Conservation (phyloP, 345 rosid species). For the Eutrema heterophyllum region DNA sequence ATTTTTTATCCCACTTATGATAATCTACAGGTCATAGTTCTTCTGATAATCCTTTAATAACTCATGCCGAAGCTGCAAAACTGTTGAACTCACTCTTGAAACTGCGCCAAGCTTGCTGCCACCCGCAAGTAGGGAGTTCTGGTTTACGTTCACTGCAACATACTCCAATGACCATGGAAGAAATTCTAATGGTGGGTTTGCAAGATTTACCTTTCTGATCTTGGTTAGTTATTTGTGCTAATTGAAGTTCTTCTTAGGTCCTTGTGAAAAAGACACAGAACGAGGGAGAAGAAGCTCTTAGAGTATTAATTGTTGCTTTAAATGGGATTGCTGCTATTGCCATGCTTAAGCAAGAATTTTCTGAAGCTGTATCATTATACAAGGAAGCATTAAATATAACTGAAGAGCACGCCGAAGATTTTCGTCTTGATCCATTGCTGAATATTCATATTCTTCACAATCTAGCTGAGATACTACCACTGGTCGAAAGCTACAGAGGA, state of each 20-base stretch:
- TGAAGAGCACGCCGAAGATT: conserved; percentile 69
- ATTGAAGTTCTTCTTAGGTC: conserved; percentile 45
- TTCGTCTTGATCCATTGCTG: conserved; percentile 83
- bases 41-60: conserved; percentile 55
- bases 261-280: conserved; percentile 86
- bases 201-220: conserved; percentile 8
- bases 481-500: conserved; percentile 29
- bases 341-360: conserved; percentile 60
- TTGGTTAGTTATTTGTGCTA: conserved; percentile 15
- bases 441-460: conserved; percentile 92
- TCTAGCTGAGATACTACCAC: conserved; percentile 65
- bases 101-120: conserved; percentile 99
- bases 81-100: conserved; percentile 85
- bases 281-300: conserved; percentile 94
- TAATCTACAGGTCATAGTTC: conserved; percentile 41
- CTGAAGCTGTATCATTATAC: conserved; percentile 66
- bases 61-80: conserved; percentile 82
- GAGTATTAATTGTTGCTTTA: conserved; percentile 77
- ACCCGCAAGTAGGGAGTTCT: conserved; percentile 98
- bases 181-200: conserved; percentile 64
- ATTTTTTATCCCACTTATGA: not conserved
- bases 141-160: conserved; percentile 91
- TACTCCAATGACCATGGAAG: conserved; percentile 95
- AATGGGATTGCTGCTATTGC: conserved; percentile 94
- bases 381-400: conserved; percentile 68